Percentiles rank a stretch among this genome's conserved stretches.
Conservation (phyloP, 352 stramenopile genomes). For the Phytophthora agathidicida region DNA sequence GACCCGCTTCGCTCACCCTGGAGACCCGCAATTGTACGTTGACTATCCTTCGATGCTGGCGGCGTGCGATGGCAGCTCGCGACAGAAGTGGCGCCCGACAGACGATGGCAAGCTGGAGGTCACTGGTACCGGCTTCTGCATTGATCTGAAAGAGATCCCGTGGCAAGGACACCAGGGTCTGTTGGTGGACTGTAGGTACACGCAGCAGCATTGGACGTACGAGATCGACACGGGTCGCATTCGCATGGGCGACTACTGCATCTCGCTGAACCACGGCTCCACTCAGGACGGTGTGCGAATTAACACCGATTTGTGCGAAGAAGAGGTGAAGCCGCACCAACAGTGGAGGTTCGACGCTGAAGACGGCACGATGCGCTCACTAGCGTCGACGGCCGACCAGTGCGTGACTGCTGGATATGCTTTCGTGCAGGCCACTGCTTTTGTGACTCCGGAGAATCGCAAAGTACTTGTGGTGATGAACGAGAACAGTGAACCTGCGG, state of each 20-base stretch:
- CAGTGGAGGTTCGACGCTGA: slow-evolving; percentile 59
- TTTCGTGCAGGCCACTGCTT: slow-evolving; percentile 72
- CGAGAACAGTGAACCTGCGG: slow-evolving; percentile 77
- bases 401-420: slow-evolving; percentile 84
- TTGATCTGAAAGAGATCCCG: slow-evolving; percentile 53
- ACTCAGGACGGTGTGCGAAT: slow-evolving; percentile 56
- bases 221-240: slow-evolving; percentile 49
- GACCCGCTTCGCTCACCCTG: slow-evolving; percentile 54
- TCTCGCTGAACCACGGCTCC: slow-evolving; percentile 74
- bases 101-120: slow-evolving; percentile 79
- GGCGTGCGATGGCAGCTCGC: slow-evolving; percentile 68
- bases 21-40: slow-evolving; percentile 64
- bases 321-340: slow-evolving; percentile 43
- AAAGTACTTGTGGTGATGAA: slow-evolving; percentile 87
- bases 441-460: slow-evolving; percentile 74
- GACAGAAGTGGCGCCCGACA: slow-evolving; percentile 61
- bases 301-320: slow-evolving; percentile 56
- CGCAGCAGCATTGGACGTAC: slow-evolving; percentile 71
- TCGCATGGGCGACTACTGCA: slow-evolving; percentile 64
- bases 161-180: slow-evolving; percentile 66
- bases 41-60: slow-evolving; percentile 68
- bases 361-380: slow-evolving; percentile 61
- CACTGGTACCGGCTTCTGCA: slow-evolving; percentile 60
- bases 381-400: slow-evolving; percentile 46
- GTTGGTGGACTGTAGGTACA: slow-evolving; percentile 75